Conservation (phyloP, 352 stramenopile genomes). For the Phytophthora capsici region DNA sequence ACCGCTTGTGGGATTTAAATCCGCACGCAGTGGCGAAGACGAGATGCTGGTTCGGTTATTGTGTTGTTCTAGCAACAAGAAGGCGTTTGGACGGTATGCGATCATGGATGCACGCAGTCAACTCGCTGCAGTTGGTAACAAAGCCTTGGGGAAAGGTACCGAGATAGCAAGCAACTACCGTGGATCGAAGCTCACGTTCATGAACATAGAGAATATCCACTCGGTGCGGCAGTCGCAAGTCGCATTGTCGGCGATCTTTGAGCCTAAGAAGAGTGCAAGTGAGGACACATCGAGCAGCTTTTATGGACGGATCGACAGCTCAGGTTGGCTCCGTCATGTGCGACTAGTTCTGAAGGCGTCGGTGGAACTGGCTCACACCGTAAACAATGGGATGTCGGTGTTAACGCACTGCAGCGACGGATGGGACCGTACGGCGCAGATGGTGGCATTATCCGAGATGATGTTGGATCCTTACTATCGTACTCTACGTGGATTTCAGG, state of each 20-base stretch:
- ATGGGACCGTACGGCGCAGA: constrained; percentile 99
- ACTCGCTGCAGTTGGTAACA: constrained; percentile 85
- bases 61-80: constrained; percentile 64
- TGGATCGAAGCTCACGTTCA: constrained; percentile 94
- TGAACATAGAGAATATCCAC: constrained; percentile 99
- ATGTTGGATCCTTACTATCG: constrained; percentile 98
- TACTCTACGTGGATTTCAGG: constrained; percentile 96
- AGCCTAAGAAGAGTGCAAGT: constrained; percentile 72
- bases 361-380: constrained; percentile 92
- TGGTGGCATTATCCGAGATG: constrained; percentile 95
- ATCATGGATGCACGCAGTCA: constrained; percentile 89
- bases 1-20: constrained; percentile 83
- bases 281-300: constrained; percentile 90
- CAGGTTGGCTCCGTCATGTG: constrained; percentile 96
- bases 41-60: constrained; percentile 76
- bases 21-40: constrained; percentile 74
- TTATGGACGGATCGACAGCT: constrained; percentile 91
- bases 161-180: constrained; percentile 97
- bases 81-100: constrained; percentile 62
- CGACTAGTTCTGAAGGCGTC: constrained; percentile 93
- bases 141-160: constrained; percentile 94
- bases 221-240: constrained; percentile 94
- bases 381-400: constrained; percentile 95
- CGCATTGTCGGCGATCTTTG: constrained; percentile 83
- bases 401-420: constrained; percentile 99